Base-by-base conservation (phyloP, 1,284 basidiomycete genomes). In the Entoloma clypeatum region DNA sequence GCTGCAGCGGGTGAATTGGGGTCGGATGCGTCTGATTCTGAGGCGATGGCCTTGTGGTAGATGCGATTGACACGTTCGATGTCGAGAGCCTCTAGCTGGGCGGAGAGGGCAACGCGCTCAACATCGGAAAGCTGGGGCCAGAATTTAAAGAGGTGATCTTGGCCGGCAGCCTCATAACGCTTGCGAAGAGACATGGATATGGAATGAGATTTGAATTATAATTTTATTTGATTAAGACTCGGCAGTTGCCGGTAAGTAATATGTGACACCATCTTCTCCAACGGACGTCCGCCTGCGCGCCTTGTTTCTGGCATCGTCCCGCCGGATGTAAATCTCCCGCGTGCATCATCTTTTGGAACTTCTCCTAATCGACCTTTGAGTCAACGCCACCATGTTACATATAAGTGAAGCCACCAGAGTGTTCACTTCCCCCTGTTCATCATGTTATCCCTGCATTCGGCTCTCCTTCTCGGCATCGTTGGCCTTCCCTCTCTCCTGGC, bases 21-120 rank as follows among this genome's bases (percentile, higher is more conserved):
- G 50, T 72, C 65, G 14, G 67, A 54, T 16, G 67, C 60, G 32
- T 71, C 71, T 27, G 72, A 70, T 59, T 94, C 90, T 9, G 81
- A 74, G 33, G 74, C 63, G 53, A 92, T 71, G 22, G 95, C 89
- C 51, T 81, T 86, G 40, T 74, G 58, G 76, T 83, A 95, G 53
- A 97, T 81, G 50, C 79, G 77, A 71, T 98, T 98, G 49, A 99
- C 90, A 53, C 93, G 88, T 48, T 84, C 75, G 49, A 96, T 85
- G 62, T 99, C 86, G 59, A 99, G 84, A 8, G 71, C 66, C 29
- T 79, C 72, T 55, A 98, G 85, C 67, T 98, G 95, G 28, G 66
- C 57, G 41, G 78, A 64, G 34, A 99, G 75, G 9, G 74, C 55
- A 6, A 64, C 60, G 56, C 84, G 88, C 57, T 95, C 82, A 5